Evolutionary conservation across 2,329 filamentous ascomycete genomes (phyloP).

Genomic region (Aspergillus sergii): DNA sequence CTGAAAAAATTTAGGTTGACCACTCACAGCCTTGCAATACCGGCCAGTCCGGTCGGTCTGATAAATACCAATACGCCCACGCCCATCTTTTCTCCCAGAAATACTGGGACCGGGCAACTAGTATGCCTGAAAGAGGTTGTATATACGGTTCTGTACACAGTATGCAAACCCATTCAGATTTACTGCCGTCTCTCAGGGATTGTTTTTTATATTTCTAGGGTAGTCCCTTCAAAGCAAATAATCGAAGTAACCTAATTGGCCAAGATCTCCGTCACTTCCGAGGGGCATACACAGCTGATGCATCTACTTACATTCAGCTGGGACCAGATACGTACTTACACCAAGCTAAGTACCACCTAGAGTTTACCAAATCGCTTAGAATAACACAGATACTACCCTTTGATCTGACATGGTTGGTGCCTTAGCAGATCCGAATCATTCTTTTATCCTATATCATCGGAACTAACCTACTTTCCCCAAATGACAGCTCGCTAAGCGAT

Average conservation of each 20-base stretch:
- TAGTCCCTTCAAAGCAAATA: too few relatives aligned
- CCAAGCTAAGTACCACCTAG: neutral
- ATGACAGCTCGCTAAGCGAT: neutral
- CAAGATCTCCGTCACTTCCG: neutral
- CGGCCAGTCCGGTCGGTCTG: neutral
- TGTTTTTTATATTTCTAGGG: too few relatives aligned
- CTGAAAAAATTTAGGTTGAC: conserved; percentile 9
- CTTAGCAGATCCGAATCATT: neutral
- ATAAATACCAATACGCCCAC: neutral
- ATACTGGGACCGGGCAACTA: neutral
- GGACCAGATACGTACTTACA: too few relatives aligned
- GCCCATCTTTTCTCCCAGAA: neutral
- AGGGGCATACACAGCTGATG: neutral
- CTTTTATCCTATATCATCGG: neutral
- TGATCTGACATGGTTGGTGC: neutral
- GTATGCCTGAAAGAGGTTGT: neutral
- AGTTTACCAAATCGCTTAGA: neutral
- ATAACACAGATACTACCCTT: neutral
- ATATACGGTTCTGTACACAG: neutral
- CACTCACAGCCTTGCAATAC: neutral
- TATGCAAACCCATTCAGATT: neutral
- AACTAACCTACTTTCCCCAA: neutral
- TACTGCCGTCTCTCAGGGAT: neutral
- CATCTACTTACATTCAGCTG: neutral
- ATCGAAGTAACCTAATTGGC: neutral